Evolutionary conservation across 129 eudicot species (phyloP).

Genomic region (Logfia minima): DNA sequence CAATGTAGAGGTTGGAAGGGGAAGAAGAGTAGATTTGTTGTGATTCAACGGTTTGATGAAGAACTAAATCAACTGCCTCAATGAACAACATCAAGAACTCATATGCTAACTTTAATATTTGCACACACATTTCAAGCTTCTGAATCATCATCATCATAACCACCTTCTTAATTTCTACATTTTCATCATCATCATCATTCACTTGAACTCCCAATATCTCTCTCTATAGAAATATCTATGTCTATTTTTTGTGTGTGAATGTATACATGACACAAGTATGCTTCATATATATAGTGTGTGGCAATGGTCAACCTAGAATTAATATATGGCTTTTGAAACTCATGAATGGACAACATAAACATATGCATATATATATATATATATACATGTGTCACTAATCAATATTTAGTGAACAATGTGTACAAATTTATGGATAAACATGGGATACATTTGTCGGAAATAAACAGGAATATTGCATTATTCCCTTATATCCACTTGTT

Average conservation of each 20-base stretch:
- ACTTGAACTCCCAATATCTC: background rate
- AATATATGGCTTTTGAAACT: conserved; percentile 35
- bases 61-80: conserved; percentile 42
- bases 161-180: background rate
- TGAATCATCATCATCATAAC: conserved; percentile 36
- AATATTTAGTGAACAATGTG: background rate
- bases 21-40: conserved; percentile 6
- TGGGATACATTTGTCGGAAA: background rate
- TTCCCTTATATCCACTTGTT: background rate
- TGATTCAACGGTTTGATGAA: conserved; percentile 24
- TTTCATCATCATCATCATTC: conserved; percentile 7
- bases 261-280: background rate
- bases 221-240: background rate
- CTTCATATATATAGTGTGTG: conserved; percentile 22
- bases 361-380: background rate
- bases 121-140: conserved; percentile 50
- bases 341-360: conserved; percentile 27
- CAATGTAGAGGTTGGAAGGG: conserved; percentile 36
- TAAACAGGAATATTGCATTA: background rate
- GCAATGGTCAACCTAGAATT: background rate
- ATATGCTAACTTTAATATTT: conserved; percentile 40
- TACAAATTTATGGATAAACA: conserved; percentile 3
- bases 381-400: background rate
- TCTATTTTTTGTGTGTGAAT: background rate
- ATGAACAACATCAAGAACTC: conserved; percentile 44